Conservation (phyloP, 495 filamentous ascomycete species). For the Aspergillus olivimuriae region DNA sequence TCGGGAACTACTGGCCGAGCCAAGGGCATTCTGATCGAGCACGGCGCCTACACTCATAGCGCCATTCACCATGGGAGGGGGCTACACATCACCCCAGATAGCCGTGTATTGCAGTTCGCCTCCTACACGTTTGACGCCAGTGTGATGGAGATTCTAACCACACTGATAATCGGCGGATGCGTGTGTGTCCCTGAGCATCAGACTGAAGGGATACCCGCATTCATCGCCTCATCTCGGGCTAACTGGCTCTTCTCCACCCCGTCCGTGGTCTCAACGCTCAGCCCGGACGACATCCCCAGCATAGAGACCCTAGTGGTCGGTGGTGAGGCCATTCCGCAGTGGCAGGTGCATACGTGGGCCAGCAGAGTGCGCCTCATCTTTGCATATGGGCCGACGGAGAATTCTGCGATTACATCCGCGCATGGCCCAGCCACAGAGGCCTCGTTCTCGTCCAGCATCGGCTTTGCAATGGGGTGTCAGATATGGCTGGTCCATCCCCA, state of each 20-base stretch:
- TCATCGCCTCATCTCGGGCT: conserved; percentile 20
- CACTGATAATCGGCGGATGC: conserved; percentile 26
- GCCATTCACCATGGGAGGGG: background rate
- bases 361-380: conserved; percentile 34
- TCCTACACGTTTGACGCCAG: conserved; percentile 31
- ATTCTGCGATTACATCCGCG: conserved; percentile 10
- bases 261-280: conserved; percentile 5
- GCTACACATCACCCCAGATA: conserved; percentile 22
- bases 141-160: background rate
- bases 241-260: conserved; percentile 25
- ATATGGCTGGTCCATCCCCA: conserved; percentile 49
- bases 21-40: conserved; percentile 38
- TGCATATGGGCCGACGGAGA: conserved; percentile 46
- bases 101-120: conserved; percentile 32
- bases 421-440: conserved; percentile 22
- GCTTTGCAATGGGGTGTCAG: conserved; percentile 20
- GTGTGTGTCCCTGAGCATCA: conserved; percentile 39
- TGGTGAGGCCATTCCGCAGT: background rate
- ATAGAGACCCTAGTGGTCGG: background rate
- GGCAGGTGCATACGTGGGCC: conserved; percentile 33
- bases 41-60: conserved; percentile 22
- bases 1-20: conserved; percentile 33
- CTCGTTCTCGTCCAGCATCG: too few species aligned
- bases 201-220: conserved; percentile 17
- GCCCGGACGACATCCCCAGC: background rate